Evolutionary conservation across 441 rosid genomes (phyloP), one percentile per base, ranked within the genome.

Genomic region (Omphalea diandra): DNA sequence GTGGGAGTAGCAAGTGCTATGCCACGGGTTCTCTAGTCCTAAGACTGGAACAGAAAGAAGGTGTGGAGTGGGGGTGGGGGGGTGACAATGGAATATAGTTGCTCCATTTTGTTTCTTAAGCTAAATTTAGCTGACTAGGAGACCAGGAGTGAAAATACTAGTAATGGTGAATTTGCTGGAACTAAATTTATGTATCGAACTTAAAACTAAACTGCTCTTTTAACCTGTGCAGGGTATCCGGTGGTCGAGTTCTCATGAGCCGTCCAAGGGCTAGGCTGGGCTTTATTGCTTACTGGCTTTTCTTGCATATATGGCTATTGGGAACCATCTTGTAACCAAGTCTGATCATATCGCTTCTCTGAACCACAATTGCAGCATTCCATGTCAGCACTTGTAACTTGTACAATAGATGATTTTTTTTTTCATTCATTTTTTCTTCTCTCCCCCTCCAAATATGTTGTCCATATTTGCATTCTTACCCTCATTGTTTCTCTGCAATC

Each of bases 251-350:
- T 58, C 80, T 94, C 61, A 90, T 87, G 88, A 85, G 84, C 74
- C 93, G 91, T 65, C 98, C 98, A 0, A 76, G 89, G 76, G 93
- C 93, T 54, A 90, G 98, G 75, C 84, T 91, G 32, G 88, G 96
- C 53, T 57, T 91, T 59, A 76, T 94, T 26, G 81, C 86, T 29
- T 91, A 91, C 70, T 85, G 90, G 79, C 81, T 94, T 47, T 52
- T 94, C 82, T 68, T 94, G 83, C 96, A 94, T 64, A 32, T 88
- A 67, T 94, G 96, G 97, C 82, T 91, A 36, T 63, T 94, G 77
- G 96, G 87, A 65, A 81, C 92, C 77, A 75, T 93, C 69, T 77
- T 93, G 84, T 90, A 75, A 77, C 22, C 2, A 67, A 72, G 65
- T 35, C 49, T 7, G 41, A 71, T n/a, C n/a, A n/a, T n/a, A n/a